Evolutionary conservation across 495 filamentous ascomycete genomes (phyloP).

Genomic region (Xylaria nigripes): DNA sequence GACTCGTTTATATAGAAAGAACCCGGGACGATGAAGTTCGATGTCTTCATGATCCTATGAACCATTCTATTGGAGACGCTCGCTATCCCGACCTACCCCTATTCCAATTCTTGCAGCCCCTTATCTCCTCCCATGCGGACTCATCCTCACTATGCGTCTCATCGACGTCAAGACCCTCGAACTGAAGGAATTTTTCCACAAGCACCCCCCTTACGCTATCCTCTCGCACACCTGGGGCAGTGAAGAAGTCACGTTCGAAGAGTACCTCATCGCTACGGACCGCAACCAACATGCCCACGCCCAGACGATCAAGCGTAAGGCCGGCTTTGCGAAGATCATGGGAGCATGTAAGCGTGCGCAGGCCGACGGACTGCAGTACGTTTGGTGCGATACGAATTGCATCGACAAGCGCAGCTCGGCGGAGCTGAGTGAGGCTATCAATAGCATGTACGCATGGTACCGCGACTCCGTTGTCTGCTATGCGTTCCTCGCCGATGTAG

Average conservation of each 20-base stretch:
- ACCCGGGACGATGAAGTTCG: not conserved
- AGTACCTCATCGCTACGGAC: slow-evolving; percentile 13
- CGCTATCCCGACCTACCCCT: not conserved
- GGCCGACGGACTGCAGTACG: slow-evolving; percentile 17
- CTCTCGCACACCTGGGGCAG: slow-evolving; percentile 39
- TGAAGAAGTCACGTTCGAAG: slow-evolving; percentile 36
- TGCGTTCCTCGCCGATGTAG: slow-evolving; percentile 30
- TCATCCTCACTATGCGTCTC: slow-evolving; percentile 30
- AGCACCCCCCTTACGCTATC: slow-evolving; percentile 33
- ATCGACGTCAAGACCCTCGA: slow-evolving; percentile 34
- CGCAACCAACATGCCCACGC: not conserved
- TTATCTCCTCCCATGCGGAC: not conserved
- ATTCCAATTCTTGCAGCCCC: not conserved
- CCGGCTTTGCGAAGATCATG: slow-evolving; percentile 22
- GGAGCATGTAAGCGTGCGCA: slow-evolving; percentile 16
- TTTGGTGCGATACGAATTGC: slow-evolving; percentile 35
- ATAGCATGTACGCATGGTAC: slow-evolving; percentile 37
- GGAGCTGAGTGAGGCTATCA: slow-evolving; percentile 36
- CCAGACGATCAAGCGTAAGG: slow-evolving; percentile 11
- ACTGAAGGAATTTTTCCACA: slow-evolving; percentile 29
- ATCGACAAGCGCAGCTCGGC: slow-evolving; percentile 37
- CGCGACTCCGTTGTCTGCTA: slow-evolving; percentile 26
- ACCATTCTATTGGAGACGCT: not conserved
- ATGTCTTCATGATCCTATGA: not conserved
- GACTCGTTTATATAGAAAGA: not conserved